Evolutionary conservation across 1,284 basidiomycete genomes (phyloP), one percentile per base, ranked within the genome.

Genomic region (Tilletia setariae): DNA sequence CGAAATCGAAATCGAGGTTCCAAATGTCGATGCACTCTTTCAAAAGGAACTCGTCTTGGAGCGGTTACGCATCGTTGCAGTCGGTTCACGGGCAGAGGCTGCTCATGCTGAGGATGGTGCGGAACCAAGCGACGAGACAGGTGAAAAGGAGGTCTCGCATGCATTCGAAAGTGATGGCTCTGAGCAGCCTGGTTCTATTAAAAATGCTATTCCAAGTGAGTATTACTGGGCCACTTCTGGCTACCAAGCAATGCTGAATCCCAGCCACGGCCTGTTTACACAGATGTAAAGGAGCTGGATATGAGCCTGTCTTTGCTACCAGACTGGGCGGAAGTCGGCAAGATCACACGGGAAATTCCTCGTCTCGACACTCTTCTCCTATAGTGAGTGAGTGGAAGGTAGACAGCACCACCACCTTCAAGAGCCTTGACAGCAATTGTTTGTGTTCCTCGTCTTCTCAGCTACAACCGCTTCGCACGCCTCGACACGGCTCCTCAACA

Each of bases 1-100:
- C 32, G 77, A 77, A 23, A 94, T 97, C 70, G 86, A 91, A 72
- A 92, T 98, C 16, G 91, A 96, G 81, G 91, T 91, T 0, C 90
- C 94, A 0, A 87, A 89, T 56, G 85, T 96, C 63, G 89, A 91
- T 77, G 90, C 89, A 76, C 89, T 97, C 67, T 86, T 89, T 69
- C 83, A 85, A 35, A 90, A 90, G 62, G 86, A 95, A 19, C 85
- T 89, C 0, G 84, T 88, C 66, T 84, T 97, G 21, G 86, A 87
- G 66, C 86, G 85, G 19, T 85, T 97, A 59, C 87, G 88, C 44
- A 89, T 92, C 79, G 88, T 90, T 65, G 93, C 92, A 67, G 85
- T 96, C 74, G 86, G 86, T 0, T 73, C 71, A 72, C 68, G 70
- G 62, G 46, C 25, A 23, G 53, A 69, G 21, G 51, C 47, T 9